Evolutionary conservation across 495 filamentous ascomycete genomes (phyloP), one percentile per base, ranked within the genome.

Genomic region (Podospora pseudopauciseta): DNA sequence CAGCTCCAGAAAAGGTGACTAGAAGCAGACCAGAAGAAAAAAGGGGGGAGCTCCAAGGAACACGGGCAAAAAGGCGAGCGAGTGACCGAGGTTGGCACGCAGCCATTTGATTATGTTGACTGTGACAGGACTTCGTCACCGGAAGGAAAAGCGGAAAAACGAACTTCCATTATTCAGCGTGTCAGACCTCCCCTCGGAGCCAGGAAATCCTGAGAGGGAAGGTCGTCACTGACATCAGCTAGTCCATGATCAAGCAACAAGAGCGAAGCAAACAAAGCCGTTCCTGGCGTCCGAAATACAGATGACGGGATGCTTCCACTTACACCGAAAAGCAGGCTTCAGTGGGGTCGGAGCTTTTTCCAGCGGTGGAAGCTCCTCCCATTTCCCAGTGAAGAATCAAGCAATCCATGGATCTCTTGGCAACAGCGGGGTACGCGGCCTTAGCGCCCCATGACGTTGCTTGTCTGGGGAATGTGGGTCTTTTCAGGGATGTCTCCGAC

Each of bases 1-100:
- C 39, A 59, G 26, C 56, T 59, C 26, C 56, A 59, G 56, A 27
- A 20, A 59, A 59, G 26, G 26, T 11, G 0, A 49, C 39, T 49
- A 59, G 56, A 27, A 59, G 19, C 56, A 59, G 3, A 59, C 2
- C 56, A 59, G 18, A 59, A 59, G n/a, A 20, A 59, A 59, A 59
- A 20, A 23, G 1, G 23, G 23, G 19, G 9, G 26, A 16, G 19
- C 4, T 20, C 26, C n/a, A 23, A 59, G 39, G 39, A 3, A 49
- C 18, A 49, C 39, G 39, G 56, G 56, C 56, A 59, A 59, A 59
- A 59, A 59, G 56, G 19, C 19, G 53, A 49, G 39, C 9, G 39
- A 49, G 13, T 11, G 39, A 16, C 39, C 39, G 39, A 49, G 39
- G 13, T 11, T 13, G 39, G 13, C 39, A 49, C 13, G 39, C 39